A percentile compares a stretch with the other conserved stretches of the same genome.
Evolutionary conservation across 1,284 basidiomycete species (phyloP).

Genomic region (Cutaneotrichosporon mucoides): DNA sequence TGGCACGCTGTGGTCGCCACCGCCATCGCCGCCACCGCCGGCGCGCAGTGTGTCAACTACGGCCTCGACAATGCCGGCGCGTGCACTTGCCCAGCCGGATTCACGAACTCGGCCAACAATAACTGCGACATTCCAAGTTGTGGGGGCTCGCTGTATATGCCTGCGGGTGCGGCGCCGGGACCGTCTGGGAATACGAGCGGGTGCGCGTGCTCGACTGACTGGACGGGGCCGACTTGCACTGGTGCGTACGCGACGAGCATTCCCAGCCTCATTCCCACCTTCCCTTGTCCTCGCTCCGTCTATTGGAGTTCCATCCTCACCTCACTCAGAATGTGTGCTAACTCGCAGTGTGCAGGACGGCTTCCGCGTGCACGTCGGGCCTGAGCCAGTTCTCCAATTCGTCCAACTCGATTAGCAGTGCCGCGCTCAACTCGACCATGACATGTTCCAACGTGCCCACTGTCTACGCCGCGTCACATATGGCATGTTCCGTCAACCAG

Average conservation of each 20-base stretch:
- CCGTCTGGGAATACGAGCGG: constrained; percentile 55
- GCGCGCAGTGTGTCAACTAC: constrained; percentile 12
- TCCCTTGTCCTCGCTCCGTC: no score
- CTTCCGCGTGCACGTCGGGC: constrained; percentile 27
- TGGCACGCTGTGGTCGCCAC: constrained; percentile 3
- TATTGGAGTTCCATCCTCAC: no score
- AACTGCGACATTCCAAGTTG: constrained; percentile 56
- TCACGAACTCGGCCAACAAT: constrained; percentile 25
- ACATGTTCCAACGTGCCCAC: constrained; percentile 30
- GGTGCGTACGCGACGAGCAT: constrained; percentile 30
- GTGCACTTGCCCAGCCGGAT: constrained; percentile 70
- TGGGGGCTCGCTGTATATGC: constrained; percentile 66
- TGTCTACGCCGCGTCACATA: constrained; percentile 33
- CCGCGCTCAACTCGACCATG: constrained; percentile 24
- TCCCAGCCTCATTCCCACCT: no score
- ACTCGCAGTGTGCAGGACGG: constrained; percentile 29
- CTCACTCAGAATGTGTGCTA: no score
- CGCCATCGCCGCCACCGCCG: background rate
- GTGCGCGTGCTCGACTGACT: constrained; percentile 66
- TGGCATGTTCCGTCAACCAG: constrained; percentile 56
- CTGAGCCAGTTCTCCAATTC: constrained; percentile 11
- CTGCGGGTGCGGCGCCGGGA: constrained; percentile 41
- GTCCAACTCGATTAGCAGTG: background rate
- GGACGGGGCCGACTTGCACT: constrained; percentile 73
- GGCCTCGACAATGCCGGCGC: background rate